phyloP scores from a whole-genome alignment of 2,329 filamentous ascomycete species.

The Cladosporium sp. region DNA sequence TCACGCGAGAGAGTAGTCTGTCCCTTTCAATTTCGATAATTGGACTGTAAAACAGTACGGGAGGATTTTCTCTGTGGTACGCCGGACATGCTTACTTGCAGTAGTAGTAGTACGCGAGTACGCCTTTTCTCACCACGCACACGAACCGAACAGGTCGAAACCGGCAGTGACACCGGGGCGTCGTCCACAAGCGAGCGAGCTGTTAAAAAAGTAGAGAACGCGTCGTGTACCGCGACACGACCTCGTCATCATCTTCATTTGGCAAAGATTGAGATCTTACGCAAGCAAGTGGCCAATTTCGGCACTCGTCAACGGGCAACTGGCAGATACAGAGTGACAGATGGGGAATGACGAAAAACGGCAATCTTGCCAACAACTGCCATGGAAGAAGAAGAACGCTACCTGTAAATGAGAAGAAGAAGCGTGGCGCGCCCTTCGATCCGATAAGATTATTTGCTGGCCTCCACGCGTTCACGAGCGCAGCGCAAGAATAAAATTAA shows the following conservation, averaged over 20 bases:
- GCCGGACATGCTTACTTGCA: not conserved
- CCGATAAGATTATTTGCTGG: not conserved
- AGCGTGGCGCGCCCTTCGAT: not conserved
- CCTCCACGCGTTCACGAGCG: not conserved
- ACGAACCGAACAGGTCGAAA: not conserved
- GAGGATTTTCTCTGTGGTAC: not conserved
- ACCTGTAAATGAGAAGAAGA: not conserved
- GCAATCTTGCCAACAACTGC: not conserved
- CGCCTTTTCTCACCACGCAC: not conserved
- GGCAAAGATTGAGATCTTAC: not conserved
- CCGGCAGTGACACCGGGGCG: not conserved
- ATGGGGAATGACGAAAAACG: not conserved
- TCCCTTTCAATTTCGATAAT: not conserved
- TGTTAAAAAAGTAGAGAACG: not conserved
- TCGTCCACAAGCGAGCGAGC: not conserved
- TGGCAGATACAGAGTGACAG: not conserved
- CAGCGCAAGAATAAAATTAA: not conserved
- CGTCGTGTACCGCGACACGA: slow-evolving; percentile 1
- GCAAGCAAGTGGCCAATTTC: not conserved
- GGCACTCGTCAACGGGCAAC: not conserved
- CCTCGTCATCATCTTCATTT: not conserved
- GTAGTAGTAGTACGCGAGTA: not conserved
- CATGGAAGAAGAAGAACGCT: not conserved
- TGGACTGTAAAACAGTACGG: not conserved
- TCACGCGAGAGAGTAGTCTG: not conserved